Conservation (phyloP, 2,329 filamentous ascomycete genomes). For the Cadophora sp. region DNA sequence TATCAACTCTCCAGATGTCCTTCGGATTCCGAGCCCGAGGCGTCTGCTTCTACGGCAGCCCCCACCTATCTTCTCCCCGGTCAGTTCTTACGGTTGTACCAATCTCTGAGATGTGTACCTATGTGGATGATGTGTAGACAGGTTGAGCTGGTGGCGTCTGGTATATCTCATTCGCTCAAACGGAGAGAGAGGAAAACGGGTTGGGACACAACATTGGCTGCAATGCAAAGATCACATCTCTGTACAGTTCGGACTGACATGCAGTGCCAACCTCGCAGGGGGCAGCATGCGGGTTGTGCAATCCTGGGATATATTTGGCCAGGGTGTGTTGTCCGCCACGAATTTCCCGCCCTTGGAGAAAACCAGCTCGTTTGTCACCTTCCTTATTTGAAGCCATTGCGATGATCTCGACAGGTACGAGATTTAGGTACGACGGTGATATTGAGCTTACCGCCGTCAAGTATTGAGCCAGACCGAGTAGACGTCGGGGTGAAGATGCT, state of each 20-base stretch:
- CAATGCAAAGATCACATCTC: neutral
- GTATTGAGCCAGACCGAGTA: no score
- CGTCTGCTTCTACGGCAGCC: neutral
- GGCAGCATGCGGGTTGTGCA: slow-evolving; percentile 3
- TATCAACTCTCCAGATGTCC: neutral
- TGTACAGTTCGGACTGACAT: neutral
- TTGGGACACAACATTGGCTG: neutral
- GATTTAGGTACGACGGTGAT: neutral
- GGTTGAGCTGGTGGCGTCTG: neutral
- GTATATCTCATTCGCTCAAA: neutral
- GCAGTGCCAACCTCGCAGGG: neutral
- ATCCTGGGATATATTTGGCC: neutral
- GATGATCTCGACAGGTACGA: neutral
- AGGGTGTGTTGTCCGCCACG: neutral
- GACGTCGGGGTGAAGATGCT: neutral
- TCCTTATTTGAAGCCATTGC: neutral
- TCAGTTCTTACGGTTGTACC: neutral
- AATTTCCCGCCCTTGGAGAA: neutral
- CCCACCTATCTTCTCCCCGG: slow-evolving; percentile 2
- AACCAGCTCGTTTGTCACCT: neutral
- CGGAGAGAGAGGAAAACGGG: neutral
- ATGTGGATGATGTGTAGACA: neutral
- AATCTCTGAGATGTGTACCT: neutral
- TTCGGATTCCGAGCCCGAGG: neutral
- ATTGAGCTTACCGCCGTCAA: neutral